Evolutionary conservation across 2,329 filamentous ascomycete genomes (phyloP).

Genomic region (Xylariales sp.): DNA sequence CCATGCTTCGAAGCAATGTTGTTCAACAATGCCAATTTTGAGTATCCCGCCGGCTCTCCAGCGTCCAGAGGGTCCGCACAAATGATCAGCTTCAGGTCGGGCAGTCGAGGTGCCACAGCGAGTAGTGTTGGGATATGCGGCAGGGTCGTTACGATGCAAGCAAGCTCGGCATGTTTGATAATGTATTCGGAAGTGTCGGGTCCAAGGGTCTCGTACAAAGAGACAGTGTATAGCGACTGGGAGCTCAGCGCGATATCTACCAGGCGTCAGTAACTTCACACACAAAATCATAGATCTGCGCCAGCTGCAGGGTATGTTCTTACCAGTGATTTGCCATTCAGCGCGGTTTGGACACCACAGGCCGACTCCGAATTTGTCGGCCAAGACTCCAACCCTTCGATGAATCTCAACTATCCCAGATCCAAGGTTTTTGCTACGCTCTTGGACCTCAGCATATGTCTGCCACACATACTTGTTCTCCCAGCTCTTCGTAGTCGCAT

Average conservation of each 20-base stretch:
- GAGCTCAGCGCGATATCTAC: slow-evolving; percentile 81
- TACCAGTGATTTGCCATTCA: slow-evolving; percentile 81
- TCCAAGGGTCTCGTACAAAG: slow-evolving; percentile 92
- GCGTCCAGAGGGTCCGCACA: slow-evolving; percentile 78
- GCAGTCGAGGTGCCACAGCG: slow-evolving; percentile 71
- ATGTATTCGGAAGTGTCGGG: slow-evolving; percentile 92
- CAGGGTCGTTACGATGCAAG: slow-evolving; percentile 72
- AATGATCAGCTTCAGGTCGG: slow-evolving; percentile 80
- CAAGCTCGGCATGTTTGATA: slow-evolving; percentile 79
- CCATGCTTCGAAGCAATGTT: slow-evolving; percentile 69
- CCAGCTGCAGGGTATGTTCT: slow-evolving; percentile 15
- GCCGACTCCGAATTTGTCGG: slow-evolving; percentile 67
- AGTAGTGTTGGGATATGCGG: slow-evolving; percentile 77
- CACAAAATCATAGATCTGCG: not conserved
- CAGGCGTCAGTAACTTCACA: slow-evolving; percentile 10
- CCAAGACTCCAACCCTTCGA: slow-evolving; percentile 62
- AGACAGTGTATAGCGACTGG: slow-evolving; percentile 84
- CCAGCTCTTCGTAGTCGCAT: slow-evolving; percentile 67
- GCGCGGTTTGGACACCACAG: slow-evolving; percentile 84
- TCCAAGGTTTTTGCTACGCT: slow-evolving; percentile 78
- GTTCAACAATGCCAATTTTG: slow-evolving; percentile 75
- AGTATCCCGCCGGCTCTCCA: slow-evolving; percentile 70
- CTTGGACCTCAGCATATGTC: slow-evolving; percentile 73
- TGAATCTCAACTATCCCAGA: slow-evolving; percentile 81
- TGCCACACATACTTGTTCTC: slow-evolving; percentile 76